Conservation (phyloP, 78 protist species). For the Chrysochromulina tobinii region DNA sequence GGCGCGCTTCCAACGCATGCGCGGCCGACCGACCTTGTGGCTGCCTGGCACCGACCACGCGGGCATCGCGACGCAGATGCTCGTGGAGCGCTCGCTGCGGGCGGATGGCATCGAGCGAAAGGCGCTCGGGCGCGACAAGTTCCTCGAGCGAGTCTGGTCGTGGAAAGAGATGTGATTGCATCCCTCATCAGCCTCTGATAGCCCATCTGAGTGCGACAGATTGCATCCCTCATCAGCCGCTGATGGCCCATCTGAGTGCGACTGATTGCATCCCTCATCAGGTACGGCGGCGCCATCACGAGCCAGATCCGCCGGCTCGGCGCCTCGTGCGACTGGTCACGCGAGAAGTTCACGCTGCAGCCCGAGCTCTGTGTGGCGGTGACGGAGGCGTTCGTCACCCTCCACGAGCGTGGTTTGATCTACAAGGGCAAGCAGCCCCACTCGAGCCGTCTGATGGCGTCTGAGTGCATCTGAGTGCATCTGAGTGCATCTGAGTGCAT, state of each 20-base stretch:
- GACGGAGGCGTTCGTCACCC: constrained; percentile 76
- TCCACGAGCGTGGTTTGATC: constrained; percentile 61
- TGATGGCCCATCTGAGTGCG: not conserved
- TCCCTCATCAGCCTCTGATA: too few relatives aligned
- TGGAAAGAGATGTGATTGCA: constrained; percentile 75
- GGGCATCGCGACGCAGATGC: constrained; percentile 96
- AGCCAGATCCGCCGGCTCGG: constrained; percentile 73
- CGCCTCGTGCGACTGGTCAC: constrained; percentile 88
- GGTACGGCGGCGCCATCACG: constrained; percentile 65
- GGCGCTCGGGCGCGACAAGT: constrained; percentile 66
- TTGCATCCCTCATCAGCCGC: not conserved
- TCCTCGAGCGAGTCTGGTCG: constrained; percentile 66
- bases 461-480: too few relatives aligned
- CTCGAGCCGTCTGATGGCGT: too few relatives aligned
- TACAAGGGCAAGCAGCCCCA: constrained; percentile 53
- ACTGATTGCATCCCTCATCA: not conserved
- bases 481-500: too few relatives aligned
- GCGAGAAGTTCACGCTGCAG: constrained; percentile 83
- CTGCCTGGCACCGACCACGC: constrained; percentile 99
- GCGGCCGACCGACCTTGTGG: constrained; percentile 89
- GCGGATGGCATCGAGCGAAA: not conserved
- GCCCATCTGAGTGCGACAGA: not conserved
- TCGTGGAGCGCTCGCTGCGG: constrained; percentile 68
- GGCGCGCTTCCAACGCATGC: constrained; percentile 82
- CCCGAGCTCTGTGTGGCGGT: constrained; percentile 61